Evolutionary conservation across 2,329 filamentous ascomycete species (phyloP).

Genomic region (Diaporthe nobilis): DNA sequence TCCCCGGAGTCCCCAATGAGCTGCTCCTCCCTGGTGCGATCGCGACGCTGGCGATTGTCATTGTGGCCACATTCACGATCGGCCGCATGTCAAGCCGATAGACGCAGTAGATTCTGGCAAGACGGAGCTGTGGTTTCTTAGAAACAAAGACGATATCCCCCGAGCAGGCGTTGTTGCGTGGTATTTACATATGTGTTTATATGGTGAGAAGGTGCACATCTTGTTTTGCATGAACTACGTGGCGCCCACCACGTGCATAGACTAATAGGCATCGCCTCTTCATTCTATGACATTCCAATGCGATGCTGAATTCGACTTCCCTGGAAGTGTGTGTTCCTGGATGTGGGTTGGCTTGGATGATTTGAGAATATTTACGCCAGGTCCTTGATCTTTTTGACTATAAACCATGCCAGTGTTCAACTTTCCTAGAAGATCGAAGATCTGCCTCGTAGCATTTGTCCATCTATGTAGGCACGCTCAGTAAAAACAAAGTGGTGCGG

Average conservation of each 20-base stretch:
- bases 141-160: conserved; percentile 35
- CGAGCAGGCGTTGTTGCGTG: conserved; percentile 41
- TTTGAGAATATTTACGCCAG: too few species aligned
- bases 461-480: too few species aligned
- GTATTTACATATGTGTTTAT: conserved; percentile 24
- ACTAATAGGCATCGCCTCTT: conserved; percentile 32
- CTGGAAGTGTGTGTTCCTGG: not conserved
- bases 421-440: not conserved
- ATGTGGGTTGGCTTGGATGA: not conserved
- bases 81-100: conserved; percentile 75
- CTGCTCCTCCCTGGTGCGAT: conserved; percentile 93
- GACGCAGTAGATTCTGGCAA: conserved; percentile 2
- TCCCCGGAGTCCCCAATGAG: conserved; percentile 94
- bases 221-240: conserved; percentile 11
- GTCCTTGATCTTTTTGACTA: not conserved
- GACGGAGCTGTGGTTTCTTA: conserved; percentile 18
- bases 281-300: conserved; percentile 18
- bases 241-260: conserved; percentile 15
- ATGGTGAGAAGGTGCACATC: conserved; percentile 26
- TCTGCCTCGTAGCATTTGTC: not conserved
- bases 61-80: conserved; percentile 92
- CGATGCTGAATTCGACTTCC: not conserved
- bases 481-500: not conserved
- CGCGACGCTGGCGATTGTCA: conserved; percentile 93
- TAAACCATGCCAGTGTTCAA: not conserved